A percentile compares a stretch with the other conserved stretches of the same genome.
These are phyloP conservation scores for Botrytis elliptica DNA, from an alignment of 2,329 filamentous ascomycete genomes.

Conservation along the genomic window DNA sequence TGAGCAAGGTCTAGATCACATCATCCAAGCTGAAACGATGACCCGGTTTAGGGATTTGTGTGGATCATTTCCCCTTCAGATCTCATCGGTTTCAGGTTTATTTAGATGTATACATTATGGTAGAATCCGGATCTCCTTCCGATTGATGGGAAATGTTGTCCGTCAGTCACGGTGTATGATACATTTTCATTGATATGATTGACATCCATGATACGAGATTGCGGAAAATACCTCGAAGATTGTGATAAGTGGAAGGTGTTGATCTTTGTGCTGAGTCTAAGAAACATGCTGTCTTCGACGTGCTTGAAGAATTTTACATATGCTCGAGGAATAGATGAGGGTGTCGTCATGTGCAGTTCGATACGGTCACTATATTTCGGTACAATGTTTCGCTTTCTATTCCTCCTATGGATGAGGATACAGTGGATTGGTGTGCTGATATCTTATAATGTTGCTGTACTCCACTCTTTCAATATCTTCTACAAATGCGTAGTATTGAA, in stretches of 20 bases:
- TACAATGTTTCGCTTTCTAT: not conserved
- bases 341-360: not conserved
- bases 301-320: not conserved
- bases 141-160: not conserved
- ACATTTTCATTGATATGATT: not conserved
- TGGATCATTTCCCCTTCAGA: not conserved
- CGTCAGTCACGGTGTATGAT: not conserved
- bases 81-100: not conserved
- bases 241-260: not conserved
- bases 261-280: not conserved
- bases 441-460: too few species aligned
- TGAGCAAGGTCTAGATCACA: not conserved
- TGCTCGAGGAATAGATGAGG: not conserved
- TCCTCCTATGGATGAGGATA: not conserved
- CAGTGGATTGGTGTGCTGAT: not conserved
- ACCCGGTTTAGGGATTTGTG: not conserved
- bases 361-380: not conserved
- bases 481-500: not conserved
- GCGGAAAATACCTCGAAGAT: not conserved
- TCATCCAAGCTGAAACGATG: not conserved
- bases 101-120: not conserved
- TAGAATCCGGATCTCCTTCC: not conserved
- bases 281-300: not conserved
- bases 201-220: not conserved
- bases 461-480: not conserved